Evolutionary conservation across 2,329 filamentous ascomycete genomes (phyloP).

Genomic region (Elsinoe ampelina): DNA sequence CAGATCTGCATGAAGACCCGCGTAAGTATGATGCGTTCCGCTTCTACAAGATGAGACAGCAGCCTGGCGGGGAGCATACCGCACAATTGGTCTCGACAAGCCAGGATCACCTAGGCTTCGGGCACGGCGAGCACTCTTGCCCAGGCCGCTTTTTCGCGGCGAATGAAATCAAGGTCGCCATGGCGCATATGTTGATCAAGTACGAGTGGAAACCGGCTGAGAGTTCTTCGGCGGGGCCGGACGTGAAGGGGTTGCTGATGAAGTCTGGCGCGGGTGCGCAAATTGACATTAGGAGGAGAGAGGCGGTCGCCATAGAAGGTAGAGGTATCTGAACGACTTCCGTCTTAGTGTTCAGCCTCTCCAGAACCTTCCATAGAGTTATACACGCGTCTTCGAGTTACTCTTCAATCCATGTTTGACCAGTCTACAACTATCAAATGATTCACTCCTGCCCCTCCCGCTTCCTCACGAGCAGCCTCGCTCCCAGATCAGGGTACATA

Average conservation of each 20-base stretch:
- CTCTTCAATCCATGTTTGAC: no score
- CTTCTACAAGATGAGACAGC: not conserved
- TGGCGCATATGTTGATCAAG: not conserved
- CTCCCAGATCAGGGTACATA: not conserved
- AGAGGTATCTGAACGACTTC: no score
- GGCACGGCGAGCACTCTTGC: constrained; percentile 13
- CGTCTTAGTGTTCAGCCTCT: no score
- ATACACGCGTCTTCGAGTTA: no score
- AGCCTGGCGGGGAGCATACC: not conserved
- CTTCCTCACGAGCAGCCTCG: not conserved
- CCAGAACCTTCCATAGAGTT: no score
- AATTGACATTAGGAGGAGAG: not conserved
- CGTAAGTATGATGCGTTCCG: not conserved
- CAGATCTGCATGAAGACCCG: not conserved
- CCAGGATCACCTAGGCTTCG: constrained; percentile 3
- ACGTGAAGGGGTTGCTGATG: not conserved
- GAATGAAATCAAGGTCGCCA: constrained; percentile 15
- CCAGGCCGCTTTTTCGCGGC: constrained; percentile 14
- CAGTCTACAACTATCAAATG: no score
- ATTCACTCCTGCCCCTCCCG: not conserved
- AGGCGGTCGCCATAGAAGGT: no score
- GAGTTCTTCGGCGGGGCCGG: not conserved
- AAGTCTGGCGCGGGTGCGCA: not conserved
- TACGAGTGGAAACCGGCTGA: constrained; percentile 1
- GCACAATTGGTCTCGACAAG: not conserved